Evolutionary conservation across 768 basidiomycete genomes (phyloP).

Genomic region (Phaeotremella skinneri): DNA sequence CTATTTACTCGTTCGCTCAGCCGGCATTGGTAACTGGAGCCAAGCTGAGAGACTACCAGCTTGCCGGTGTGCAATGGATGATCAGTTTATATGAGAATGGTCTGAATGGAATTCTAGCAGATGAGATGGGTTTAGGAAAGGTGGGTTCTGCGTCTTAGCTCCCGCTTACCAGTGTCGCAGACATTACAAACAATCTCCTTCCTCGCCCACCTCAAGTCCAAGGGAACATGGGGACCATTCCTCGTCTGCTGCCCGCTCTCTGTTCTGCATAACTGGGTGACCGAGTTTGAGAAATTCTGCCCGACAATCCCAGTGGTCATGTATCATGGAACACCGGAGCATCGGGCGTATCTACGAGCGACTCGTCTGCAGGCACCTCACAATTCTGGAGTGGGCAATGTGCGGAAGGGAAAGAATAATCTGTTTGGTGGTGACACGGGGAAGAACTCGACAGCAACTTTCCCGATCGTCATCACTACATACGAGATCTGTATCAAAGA

Average conservation of each 20-base stretch:
- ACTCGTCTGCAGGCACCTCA: slow-evolving; percentile 58
- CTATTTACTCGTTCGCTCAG: slow-evolving; percentile 55
- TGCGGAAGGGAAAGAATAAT: slow-evolving; percentile 29
- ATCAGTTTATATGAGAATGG: slow-evolving; percentile 74
- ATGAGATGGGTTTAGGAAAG: slow-evolving; percentile 91
- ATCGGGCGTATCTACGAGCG: slow-evolving; percentile 73
- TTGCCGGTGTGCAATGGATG: slow-evolving; percentile 96
- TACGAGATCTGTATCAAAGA: slow-evolving; percentile 92
- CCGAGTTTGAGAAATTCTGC: slow-evolving; percentile 80
- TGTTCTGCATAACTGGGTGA: slow-evolving; percentile 86
- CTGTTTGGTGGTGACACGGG: slow-evolving; percentile 24
- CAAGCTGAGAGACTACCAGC: slow-evolving; percentile 81
- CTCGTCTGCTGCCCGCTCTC: slow-evolving; percentile 89
- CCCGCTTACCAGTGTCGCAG: slow-evolving; percentile 53
- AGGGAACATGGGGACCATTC: slow-evolving; percentile 69
- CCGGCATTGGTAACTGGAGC: slow-evolving; percentile 79
- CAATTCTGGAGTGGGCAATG: slow-evolving; percentile 29
- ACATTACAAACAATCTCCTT: slow-evolving; percentile 95
- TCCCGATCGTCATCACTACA: slow-evolving; percentile 84
- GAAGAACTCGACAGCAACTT: slow-evolving; percentile 54
- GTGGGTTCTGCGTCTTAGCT: slow-evolving; percentile 15
- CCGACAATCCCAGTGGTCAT: slow-evolving; percentile 68
- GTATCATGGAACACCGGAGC: slow-evolving; percentile 81
- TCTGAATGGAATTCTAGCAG: slow-evolving; percentile 59
- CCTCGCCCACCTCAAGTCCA: slow-evolving; percentile 79